These are phyloP conservation scores for Solanum appendiculatum DNA, from an alignment of 257 asterid species.

Conservation along the genomic window DNA sequence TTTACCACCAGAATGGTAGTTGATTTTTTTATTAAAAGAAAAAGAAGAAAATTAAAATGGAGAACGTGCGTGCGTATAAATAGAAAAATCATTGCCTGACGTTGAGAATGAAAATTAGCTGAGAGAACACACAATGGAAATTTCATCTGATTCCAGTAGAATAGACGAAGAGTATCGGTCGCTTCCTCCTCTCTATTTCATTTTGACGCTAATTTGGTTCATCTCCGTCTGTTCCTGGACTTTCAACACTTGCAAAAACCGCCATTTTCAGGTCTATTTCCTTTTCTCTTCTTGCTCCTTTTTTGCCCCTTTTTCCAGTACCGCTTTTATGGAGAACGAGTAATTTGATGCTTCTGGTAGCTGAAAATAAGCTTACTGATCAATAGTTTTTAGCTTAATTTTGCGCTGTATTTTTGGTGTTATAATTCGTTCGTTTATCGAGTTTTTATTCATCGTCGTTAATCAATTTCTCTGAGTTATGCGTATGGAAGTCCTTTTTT, in stretches of 20 bases:
- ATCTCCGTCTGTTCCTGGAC: slow-evolving; percentile 66
- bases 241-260: slow-evolving; percentile 50
- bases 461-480: not conserved
- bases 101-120: not conserved
- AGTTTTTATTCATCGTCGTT: not conserved
- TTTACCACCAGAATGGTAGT: not conserved
- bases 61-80: not conserved
- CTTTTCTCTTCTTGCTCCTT: not conserved
- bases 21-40: not conserved
- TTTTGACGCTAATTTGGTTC: slow-evolving; percentile 51
- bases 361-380: not conserved
- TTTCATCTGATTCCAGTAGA: not conserved
- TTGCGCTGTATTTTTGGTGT: not conserved
- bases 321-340: not conserved
- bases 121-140: not conserved
- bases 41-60: not conserved
- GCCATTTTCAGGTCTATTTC: slow-evolving; percentile 64
- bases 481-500: not conserved
- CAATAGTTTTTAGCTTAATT: not conserved
- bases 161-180: slow-evolving; percentile 41
- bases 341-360: not conserved
- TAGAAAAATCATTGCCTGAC: not conserved
- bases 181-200: slow-evolving; percentile 48
- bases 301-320: not conserved
- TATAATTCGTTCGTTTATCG: not conserved